Evolutionary conservation across 108 stramenopile species (phyloP).

Genomic region (Fragilaria radians): DNA sequence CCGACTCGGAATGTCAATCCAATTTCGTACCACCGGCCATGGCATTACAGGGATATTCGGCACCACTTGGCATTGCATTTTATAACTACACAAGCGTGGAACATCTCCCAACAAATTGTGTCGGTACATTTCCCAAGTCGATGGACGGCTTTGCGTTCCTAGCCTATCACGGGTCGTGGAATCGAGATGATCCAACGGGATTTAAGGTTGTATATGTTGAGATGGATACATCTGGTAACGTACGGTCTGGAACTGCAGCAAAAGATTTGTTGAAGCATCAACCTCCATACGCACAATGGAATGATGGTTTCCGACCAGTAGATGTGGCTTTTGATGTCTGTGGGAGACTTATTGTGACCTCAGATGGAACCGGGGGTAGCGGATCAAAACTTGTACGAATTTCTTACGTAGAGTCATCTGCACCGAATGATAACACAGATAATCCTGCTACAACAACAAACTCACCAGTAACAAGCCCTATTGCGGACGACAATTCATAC

Average conservation of each 20-base stretch:
- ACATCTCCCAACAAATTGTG: slow-evolving; percentile 11
- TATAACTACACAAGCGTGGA: slow-evolving; percentile 51
- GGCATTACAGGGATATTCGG: slow-evolving; percentile 64
- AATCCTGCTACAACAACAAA: too few relatives aligned
- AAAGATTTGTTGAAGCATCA: slow-evolving; percentile 55
- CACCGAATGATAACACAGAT: too few relatives aligned
- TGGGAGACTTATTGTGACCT: slow-evolving; percentile 56
- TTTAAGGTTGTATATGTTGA: slow-evolving; percentile 70
- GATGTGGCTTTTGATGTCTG: slow-evolving; percentile 71
- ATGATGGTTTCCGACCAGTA: slow-evolving; percentile 52
- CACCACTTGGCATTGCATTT: slow-evolving; percentile 73
- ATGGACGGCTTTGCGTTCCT: slow-evolving; percentile 70
- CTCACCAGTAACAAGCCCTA: too few relatives aligned
- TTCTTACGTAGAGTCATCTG: neutral
- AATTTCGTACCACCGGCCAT: slow-evolving; percentile 35
- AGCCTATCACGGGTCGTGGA: slow-evolving; percentile 75
- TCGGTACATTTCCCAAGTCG: slow-evolving; percentile 35
- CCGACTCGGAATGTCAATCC: slow-evolving; percentile 56
- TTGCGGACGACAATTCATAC: too few relatives aligned
- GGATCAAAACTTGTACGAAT: slow-evolving; percentile 4
- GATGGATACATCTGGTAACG: slow-evolving; percentile 43
- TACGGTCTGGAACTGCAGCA: slow-evolving; percentile 19
- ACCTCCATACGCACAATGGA: slow-evolving; percentile 44
- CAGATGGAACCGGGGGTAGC: slow-evolving; percentile 38
- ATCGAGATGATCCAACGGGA: slow-evolving; percentile 63